A percentile compares a stretch with the other conserved stretches of the same genome.
These are phyloP conservation scores for Kodamaea plutei DNA, from an alignment of 1,139 yeast species.

Conservation along the genomic window DNA sequence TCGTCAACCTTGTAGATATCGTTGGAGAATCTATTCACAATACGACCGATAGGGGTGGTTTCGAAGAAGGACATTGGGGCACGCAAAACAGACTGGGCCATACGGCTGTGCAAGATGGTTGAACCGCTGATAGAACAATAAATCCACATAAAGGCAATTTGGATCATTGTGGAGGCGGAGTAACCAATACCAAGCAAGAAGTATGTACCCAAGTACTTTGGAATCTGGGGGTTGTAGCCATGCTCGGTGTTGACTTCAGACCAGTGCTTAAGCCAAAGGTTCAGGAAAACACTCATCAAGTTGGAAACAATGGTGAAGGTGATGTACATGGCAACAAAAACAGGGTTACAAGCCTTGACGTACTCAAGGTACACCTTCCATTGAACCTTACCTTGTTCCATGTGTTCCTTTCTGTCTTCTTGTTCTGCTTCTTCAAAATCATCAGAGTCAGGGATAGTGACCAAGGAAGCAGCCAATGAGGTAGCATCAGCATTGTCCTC, in stretches of 20 bases:
- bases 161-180: conserved; percentile 59
- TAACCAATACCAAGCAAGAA: conserved; percentile 64
- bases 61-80: conserved; percentile 98
- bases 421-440: conserved; percentile 33
- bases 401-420: conserved; percentile 62
- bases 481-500: too few relatives aligned
- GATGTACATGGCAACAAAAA: conserved; percentile 57
- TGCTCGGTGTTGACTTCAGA: conserved; percentile 75
- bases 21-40: conserved; percentile 88
- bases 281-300: conserved; percentile 50
- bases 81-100: conserved; percentile 77
- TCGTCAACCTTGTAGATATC: conserved; percentile 94
- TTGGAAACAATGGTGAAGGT: conserved; percentile 51
- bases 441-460: background rate
- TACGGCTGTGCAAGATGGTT: conserved; percentile 64
- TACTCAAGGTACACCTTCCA: conserved; percentile 83
- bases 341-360: conserved; percentile 84
- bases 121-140: conserved; percentile 86
- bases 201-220: conserved; percentile 70
- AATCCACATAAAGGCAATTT: conserved; percentile 73
- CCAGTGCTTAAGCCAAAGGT: conserved; percentile 96
- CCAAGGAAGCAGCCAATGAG: conserved; percentile 1
- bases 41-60: conserved; percentile 94
- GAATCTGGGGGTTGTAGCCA: conserved; percentile 70
- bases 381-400: conserved; percentile 91